These are phyloP conservation scores for Penicillium paneum DNA, from an alignment of 2,329 filamentous ascomycete genomes.

Conservation along the genomic window DNA sequence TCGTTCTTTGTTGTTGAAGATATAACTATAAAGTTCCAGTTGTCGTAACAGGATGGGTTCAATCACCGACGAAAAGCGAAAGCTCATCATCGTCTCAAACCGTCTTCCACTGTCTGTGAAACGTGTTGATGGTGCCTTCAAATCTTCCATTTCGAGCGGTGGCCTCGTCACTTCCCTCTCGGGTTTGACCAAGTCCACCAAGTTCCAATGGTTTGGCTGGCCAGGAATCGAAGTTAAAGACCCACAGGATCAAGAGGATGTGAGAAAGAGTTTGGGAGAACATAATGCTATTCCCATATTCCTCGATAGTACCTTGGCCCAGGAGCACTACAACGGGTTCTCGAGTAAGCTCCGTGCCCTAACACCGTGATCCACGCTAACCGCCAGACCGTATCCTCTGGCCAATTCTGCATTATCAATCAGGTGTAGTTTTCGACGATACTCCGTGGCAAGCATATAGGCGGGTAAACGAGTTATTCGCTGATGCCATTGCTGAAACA, in stretches of 20 bases:
- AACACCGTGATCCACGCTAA: background rate
- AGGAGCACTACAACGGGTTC: conserved; percentile 94
- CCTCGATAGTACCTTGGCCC: conserved; percentile 79
- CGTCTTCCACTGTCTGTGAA: conserved; percentile 91
- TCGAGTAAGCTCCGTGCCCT: conserved; percentile 62
- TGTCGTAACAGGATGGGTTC: conserved; percentile 3
- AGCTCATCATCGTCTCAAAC: conserved; percentile 76
- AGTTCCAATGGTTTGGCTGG: conserved; percentile 96
- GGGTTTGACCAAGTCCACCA: conserved; percentile 80
- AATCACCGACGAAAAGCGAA: conserved; percentile 21
- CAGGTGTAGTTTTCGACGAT: conserved; percentile 9
- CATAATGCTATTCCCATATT: conserved; percentile 84
- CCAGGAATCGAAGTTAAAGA: conserved; percentile 84
- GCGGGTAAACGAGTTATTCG: conserved; percentile 85
- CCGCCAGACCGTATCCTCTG: conserved; percentile 81
- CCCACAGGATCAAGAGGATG: conserved; percentile 60
- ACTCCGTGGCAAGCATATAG: conserved; percentile 73
- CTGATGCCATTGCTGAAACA: conserved; percentile 74
- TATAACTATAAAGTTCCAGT: background rate
- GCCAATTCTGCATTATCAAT: conserved; percentile 60
- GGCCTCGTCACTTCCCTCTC: conserved; percentile 87
- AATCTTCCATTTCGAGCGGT: conserved; percentile 85
- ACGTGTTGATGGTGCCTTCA: conserved; percentile 74
- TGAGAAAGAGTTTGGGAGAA: conserved; percentile 70
- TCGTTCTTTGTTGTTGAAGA: background rate